Evolutionary conservation across 352 stramenopile species (phyloP), one percentile per base, ranked within the genome.

Genomic region (Pseudoperonospora humuli): DNA sequence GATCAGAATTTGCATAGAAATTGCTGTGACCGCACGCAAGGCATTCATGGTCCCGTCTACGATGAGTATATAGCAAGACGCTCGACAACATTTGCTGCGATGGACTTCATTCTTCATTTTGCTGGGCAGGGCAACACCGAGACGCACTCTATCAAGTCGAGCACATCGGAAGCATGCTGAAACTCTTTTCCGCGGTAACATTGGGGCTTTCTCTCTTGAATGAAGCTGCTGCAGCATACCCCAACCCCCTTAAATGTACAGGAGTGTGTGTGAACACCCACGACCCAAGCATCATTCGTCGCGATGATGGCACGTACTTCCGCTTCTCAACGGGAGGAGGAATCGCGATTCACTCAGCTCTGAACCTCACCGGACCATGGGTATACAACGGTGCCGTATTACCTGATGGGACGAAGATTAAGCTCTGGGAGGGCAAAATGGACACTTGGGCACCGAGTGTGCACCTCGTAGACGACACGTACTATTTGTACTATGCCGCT

Each of bases 401-500:
- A 21, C 48, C 54, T 5, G 37, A 63, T 7, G 54, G 54, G 13
- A 54, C 54, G 21, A 63, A 40, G 6, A 50, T 63, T 19, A 54
- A 63, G n/a, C 54, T 63, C 5, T 61, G 53, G 48, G 31, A 58
- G 17, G 41, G 48, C 26, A 27, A 53, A 2, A 54, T 58, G 48
- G 48, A 58, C 24, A 48, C 21, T 0, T 58, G 48, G 54, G 54
- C 54, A 13, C 54, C 54, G 0, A 32, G 47, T 19, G 48, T 63
- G 1, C 54, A 63, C 26, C 31, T 50, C n/a, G 54, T 63, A 4
- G 54, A 31, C 9, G 25, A 63, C 24, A 58, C 37, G 31, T 58
- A 58, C 54, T 63, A 63, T 23, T 14, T 63, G 21, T 63, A 58
- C 41, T 63, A 63, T 18, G 53, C 54, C 2, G 48, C 48, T 36